phyloP scores from a whole-genome alignment of 345 rosid genomes.

The Arabis alpina region DNA sequence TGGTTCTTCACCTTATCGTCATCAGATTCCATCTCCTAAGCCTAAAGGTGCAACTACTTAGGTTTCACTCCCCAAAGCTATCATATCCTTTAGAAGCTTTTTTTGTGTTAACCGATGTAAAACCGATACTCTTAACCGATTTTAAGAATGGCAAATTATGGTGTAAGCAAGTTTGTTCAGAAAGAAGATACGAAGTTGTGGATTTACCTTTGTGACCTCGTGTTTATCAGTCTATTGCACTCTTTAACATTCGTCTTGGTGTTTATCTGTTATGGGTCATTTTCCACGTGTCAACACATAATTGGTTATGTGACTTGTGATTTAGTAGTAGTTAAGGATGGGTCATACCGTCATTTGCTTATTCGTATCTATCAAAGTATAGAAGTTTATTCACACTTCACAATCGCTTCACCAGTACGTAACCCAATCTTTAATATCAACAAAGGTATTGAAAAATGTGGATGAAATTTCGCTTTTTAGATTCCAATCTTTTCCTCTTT shows the following conservation, averaged over 20 bases:
- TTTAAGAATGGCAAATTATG: neutral
- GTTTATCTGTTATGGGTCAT: too few relatives aligned
- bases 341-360: neutral
- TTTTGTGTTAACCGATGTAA: conserved; percentile 29
- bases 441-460: neutral
- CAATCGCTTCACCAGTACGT: conserved; percentile 16
- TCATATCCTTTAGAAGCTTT: neutral
- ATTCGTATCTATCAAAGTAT: neutral
- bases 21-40: conserved; percentile 47
- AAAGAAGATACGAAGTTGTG: conserved; percentile 9
- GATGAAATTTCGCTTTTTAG: neutral
- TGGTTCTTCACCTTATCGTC: conserved; percentile 41
- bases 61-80: neutral
- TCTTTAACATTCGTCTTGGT: neutral
- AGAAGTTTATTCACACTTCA: neutral
- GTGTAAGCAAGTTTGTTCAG: conserved; percentile 10
- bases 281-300: too few relatives aligned
- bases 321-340: too few relatives aligned
- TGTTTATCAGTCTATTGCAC: neutral
- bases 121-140: conserved; percentile 33
- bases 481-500: conserved; percentile 4
- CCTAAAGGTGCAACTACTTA: conserved; percentile 44
- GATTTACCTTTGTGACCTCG: conserved; percentile 5
- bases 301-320: too few relatives aligned
- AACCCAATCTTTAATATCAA: neutral